A percentile compares a stretch with the other conserved stretches of the same genome.
These are phyloP conservation scores for Podospora anserina DNA, from an alignment of 495 filamentous ascomycete genomes.

Conservation along the genomic window DNA sequence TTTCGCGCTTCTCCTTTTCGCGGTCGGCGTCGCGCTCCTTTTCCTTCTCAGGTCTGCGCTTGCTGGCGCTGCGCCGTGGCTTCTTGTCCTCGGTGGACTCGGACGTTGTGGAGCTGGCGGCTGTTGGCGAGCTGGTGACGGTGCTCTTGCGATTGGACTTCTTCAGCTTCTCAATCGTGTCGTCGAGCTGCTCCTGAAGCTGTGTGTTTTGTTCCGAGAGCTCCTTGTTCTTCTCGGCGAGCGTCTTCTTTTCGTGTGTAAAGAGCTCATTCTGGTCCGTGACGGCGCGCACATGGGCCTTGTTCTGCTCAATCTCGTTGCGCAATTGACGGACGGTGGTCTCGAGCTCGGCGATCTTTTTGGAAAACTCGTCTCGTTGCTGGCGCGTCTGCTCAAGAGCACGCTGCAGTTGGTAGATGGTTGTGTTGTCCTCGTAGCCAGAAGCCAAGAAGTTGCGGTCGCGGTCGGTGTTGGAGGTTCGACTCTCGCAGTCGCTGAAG, in stretches of 20 bases:
- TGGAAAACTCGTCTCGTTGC: constrained; percentile 24
- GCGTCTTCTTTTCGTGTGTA: constrained; percentile 55
- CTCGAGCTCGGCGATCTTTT: constrained; percentile 40
- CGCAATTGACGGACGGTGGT: constrained; percentile 44
- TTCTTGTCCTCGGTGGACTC: constrained; percentile 32
- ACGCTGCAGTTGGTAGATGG: constrained; percentile 27
- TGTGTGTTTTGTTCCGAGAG: constrained; percentile 83
- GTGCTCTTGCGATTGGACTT: constrained; percentile 55
- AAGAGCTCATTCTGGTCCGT: constrained; percentile 73
- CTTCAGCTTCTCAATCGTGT: constrained; percentile 71
- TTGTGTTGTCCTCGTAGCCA: constrained; percentile 26
- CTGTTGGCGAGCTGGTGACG: background rate
- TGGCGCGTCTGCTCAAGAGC: constrained; percentile 15
- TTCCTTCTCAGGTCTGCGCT: constrained; percentile 16
- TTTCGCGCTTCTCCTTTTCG: constrained; percentile 21
- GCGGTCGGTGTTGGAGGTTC: constrained; percentile 28
- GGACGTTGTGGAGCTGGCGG: constrained; percentile 10
- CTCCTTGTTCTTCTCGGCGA: constrained; percentile 80
- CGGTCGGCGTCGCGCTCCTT: constrained; percentile 20
- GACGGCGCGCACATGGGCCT: constrained; percentile 73
- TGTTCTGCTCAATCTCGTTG: constrained; percentile 63
- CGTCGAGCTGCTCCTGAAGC: constrained; percentile 77
- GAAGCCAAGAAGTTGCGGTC: constrained; percentile 25
- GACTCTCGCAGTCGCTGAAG: constrained; percentile 35
- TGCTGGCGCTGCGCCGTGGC: constrained; percentile 28